Percentiles rank a stretch among this genome's conserved stretches.
Evolutionary conservation across 2,329 filamentous ascomycete genomes (phyloP).

Genomic region (Colletotrichum godetiae): DNA sequence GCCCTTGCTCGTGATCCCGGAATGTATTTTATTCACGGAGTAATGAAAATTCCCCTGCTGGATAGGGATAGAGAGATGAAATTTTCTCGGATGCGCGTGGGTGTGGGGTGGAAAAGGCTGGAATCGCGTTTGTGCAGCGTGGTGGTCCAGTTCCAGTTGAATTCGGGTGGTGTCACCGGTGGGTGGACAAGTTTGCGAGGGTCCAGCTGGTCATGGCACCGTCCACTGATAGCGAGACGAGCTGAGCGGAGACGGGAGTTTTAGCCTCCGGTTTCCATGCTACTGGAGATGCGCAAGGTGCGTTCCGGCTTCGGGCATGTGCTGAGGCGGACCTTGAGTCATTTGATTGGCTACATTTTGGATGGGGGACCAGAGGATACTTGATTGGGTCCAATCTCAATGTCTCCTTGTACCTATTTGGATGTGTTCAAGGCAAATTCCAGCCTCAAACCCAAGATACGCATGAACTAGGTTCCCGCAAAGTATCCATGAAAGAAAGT

Average conservation of each 20-base stretch:
- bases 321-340: background rate
- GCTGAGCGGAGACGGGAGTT: conserved; percentile 34
- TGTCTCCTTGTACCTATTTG: background rate
- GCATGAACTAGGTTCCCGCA: background rate
- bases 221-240: conserved; percentile 23
- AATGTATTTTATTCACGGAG: conserved; percentile 27
- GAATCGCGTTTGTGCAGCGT: conserved; percentile 28
- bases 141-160: conserved; percentile 7
- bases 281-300: background rate
- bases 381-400: background rate
- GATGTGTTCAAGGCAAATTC: background rate
- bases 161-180: conserved; percentile 21
- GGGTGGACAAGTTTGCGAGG: conserved; percentile 25
- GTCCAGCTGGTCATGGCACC: background rate
- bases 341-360: background rate
- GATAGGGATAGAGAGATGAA: conserved; percentile 13
- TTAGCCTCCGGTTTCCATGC: conserved; percentile 31
- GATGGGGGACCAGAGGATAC: background rate
- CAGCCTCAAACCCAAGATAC: background rate
- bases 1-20: conserved; percentile 32
- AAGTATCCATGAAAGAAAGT: background rate
- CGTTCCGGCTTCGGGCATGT: background rate
- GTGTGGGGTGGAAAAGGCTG: conserved; percentile 35
- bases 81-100: conserved; percentile 25
- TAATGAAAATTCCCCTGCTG: conserved; percentile 22